Evolutionary conservation across 2,329 filamentous ascomycete species (phyloP), one percentile per base, ranked within the genome.

Genomic region (Fusarium denticulatum): DNA sequence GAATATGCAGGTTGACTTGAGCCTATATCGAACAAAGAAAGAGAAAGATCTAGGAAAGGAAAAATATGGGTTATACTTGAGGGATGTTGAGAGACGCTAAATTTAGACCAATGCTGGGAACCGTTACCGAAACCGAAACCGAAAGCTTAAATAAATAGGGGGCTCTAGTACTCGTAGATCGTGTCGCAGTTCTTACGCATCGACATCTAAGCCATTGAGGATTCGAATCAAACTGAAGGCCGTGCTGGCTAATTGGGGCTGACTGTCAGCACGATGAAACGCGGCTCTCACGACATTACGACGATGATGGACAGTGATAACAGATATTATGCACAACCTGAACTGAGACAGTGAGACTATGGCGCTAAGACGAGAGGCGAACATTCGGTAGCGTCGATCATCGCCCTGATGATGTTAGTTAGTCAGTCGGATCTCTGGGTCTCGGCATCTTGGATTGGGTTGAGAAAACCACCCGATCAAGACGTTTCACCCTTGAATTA

Each of bases 51-150:
- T 13, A n/a, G 24, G 24, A 15, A 28, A 16, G 24, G 18, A 28
- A 22, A 37, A 53, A n/a, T 13, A 53, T 37, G 50, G 47, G 24
- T n/a, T 39, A 37, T 53, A 22, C 34, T 39, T 39, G 24, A 28
- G 13, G 34, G 34, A n/a, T 39, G 24, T 26, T 12, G 6, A 28
- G 13, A 5, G 20, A 13, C 50, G 14, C 24, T 53, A 53, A n/a
- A 7, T 28, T 53, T 26, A n/a, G 24, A 39, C 14, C 1, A 6
- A 2, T 0, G 1, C 7, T 28, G 0, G 3, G 8, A 18, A 22
- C 3, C 50, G 50, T 7, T 53, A 53, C 20, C 50, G 50, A 53
- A n/a, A 39, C 20, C 50, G 34, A 53, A 39, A 39, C 20, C 50
- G 50, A 53, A 22, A 39, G 34, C 14, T 18, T 53, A 53, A 53